phyloP scores from a whole-genome alignment of 768 basidiomycete genomes.

The Lentinula detonsa region DNA sequence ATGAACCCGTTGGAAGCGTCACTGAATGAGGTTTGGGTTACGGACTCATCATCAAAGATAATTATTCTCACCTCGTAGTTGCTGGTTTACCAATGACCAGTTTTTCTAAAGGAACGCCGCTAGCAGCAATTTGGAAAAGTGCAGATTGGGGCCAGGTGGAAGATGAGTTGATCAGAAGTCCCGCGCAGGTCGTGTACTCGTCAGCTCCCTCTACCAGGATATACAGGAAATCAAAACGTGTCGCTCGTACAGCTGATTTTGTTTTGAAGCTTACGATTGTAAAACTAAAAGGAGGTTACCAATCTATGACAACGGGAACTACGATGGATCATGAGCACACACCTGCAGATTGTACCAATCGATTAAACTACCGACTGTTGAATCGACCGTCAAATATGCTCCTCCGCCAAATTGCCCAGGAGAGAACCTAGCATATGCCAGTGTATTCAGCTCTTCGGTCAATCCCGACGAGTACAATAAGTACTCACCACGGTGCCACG shows the following conservation, averaged over 20 bases:
- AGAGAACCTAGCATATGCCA: constrained; percentile 29
- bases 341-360: constrained; percentile 63
- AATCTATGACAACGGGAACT: constrained; percentile 3
- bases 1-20: constrained; percentile 64
- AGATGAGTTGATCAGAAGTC: constrained; percentile 54
- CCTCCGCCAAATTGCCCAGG: constrained; percentile 37
- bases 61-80: constrained; percentile 13
- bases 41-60: no score
- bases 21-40: not conserved
- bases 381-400: constrained; percentile 51
- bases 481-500: constrained; percentile 39
- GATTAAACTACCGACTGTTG: constrained; percentile 47
- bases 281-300: constrained; percentile 23
- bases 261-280: constrained; percentile 31
- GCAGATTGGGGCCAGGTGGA: constrained; percentile 57
- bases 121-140: constrained; percentile 51
- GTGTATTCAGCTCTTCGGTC: not conserved
- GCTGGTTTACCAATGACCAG: constrained; percentile 76
- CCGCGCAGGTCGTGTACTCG: constrained; percentile 60
- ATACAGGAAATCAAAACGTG: not conserved
- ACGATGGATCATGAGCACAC: constrained; percentile 15
- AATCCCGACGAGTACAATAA: not conserved
- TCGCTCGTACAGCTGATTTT: not conserved
- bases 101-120: constrained; percentile 54
- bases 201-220: constrained; percentile 42